phyloP scores from a whole-genome alignment of 2,329 filamentous ascomycete genomes.

The Colletotrichum orbiculare region DNA sequence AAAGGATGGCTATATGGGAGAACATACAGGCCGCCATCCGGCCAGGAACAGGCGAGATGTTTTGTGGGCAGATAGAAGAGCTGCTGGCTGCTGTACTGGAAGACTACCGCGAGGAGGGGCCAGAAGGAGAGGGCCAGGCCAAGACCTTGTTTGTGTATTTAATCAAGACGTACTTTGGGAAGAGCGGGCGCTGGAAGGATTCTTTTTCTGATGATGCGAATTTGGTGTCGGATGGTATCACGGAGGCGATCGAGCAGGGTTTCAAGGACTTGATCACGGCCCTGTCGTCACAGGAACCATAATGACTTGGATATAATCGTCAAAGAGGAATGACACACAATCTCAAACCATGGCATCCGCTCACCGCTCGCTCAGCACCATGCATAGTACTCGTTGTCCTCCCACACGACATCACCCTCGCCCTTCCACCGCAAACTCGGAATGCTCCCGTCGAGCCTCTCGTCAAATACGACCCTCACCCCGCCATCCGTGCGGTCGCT shows the following conservation, averaged over 20 bases:
- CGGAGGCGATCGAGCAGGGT: constrained; percentile 38
- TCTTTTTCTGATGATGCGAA: constrained; percentile 37
- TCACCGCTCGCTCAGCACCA: constrained; percentile 36
- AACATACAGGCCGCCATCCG: constrained; percentile 39
- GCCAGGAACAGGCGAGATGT: constrained; percentile 39
- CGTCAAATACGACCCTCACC: constrained; percentile 43
- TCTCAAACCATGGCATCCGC: neutral
- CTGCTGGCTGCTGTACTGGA: constrained; percentile 36
- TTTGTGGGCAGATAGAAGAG: constrained; percentile 35
- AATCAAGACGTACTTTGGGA: constrained; percentile 38
- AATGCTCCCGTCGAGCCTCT: constrained; percentile 45
- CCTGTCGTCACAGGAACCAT: constrained; percentile 7
- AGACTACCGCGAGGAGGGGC: constrained; percentile 37
- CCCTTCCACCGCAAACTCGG: constrained; percentile 50
- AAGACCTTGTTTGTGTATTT: constrained; percentile 32
- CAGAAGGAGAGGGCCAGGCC: constrained; percentile 32
- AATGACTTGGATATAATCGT: neutral
- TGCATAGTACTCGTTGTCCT: constrained; percentile 44
- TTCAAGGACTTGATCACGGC: constrained; percentile 39
- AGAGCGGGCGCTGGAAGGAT: constrained; percentile 39
- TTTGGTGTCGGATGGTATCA: constrained; percentile 39
- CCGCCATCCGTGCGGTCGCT: constrained; percentile 51
- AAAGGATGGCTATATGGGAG: constrained; percentile 39
- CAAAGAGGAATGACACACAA: neutral
- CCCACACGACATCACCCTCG: constrained; percentile 44